These are phyloP conservation scores for Fusarium multiceps DNA, from an alignment of 2,329 filamentous ascomycete genomes.

Conservation along the genomic window DNA sequence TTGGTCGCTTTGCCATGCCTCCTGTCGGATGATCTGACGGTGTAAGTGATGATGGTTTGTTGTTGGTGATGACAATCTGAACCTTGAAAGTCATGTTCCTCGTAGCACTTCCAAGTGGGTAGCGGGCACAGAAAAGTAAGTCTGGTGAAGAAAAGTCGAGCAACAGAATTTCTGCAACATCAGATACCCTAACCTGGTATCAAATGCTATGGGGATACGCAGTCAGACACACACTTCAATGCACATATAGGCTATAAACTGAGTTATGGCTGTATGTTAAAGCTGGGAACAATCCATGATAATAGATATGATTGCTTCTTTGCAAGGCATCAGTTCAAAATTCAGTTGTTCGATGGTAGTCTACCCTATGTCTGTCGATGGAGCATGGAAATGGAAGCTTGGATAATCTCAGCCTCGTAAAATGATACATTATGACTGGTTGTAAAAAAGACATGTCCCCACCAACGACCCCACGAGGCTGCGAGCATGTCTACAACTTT, in stretches of 20 bases:
- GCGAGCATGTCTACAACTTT: conserved; percentile 43
- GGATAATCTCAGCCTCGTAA: conserved; percentile 36
- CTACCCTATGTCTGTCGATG: conserved; percentile 11
- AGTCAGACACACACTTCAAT: background rate
- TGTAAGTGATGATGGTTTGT: background rate
- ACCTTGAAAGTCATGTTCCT: background rate
- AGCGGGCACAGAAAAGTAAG: background rate
- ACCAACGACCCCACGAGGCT: conserved; percentile 41
- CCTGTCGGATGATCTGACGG: background rate
- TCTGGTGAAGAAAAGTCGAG: background rate
- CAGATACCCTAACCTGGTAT: background rate
- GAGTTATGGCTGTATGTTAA: background rate
- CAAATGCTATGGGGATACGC: background rate
- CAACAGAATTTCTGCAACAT: background rate
- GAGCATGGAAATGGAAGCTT: background rate
- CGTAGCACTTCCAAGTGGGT: background rate
- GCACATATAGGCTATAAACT: background rate
- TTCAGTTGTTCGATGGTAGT: background rate
- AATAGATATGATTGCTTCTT: background rate
- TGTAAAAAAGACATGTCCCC: conserved; percentile 1
- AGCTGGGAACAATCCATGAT: background rate
- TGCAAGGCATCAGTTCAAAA: background rate
- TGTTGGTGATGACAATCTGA: background rate
- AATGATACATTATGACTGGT: conserved; percentile 19
- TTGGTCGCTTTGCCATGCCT: conserved; percentile 10